Percentiles rank a stretch among this genome's conserved stretches.
These are phyloP conservation scores for Penicillium argentinense DNA, from an alignment of 495 filamentous ascomycete genomes.

Conservation along the genomic window DNA sequence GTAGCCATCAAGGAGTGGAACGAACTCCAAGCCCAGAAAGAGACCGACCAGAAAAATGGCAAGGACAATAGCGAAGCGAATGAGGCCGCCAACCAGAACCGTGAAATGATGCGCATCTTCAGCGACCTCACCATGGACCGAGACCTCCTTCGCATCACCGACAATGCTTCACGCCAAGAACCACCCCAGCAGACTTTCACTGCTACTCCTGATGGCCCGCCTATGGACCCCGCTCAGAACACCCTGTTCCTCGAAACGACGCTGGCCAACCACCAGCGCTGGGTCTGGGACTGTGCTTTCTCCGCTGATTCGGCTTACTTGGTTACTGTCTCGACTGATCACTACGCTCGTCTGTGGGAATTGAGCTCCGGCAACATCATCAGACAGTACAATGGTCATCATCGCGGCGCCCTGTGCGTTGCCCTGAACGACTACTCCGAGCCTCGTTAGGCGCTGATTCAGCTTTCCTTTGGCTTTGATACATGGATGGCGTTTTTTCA, in stretches of 20 bases:
- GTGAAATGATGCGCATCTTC: constrained; percentile 30
- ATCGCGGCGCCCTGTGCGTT: constrained; percentile 92
- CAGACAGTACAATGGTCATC: constrained; percentile 96
- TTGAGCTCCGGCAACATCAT: constrained; percentile 82
- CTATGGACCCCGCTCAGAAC: constrained; percentile 44
- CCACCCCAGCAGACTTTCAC: constrained; percentile 40
- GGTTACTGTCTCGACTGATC: constrained; percentile 96
- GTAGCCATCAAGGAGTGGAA: constrained; percentile 37
- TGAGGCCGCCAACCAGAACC: constrained; percentile 19
- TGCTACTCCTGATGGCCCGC: constrained; percentile 44
- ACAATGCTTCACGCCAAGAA: constrained; percentile 23
- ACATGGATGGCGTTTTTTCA: constrained; percentile 3
- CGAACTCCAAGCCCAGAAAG: constrained; percentile 20
- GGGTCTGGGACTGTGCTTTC: constrained; percentile 99
- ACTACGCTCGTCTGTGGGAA: constrained; percentile 98
- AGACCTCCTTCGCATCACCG: constrained; percentile 27
- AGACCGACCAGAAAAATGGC: constrained; percentile 1
- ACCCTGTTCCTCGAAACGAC: constrained; percentile 84
- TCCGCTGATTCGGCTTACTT: constrained; percentile 94
- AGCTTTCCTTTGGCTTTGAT: not conserved
- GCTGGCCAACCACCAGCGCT: constrained; percentile 90
- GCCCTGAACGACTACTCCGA: constrained; percentile 97
- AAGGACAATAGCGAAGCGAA: constrained; percentile 15
- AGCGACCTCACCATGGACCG: constrained; percentile 19
- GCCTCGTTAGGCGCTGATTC: constrained; percentile 37